A percentile compares a stretch with the other conserved stretches of the same genome.
Conservation (phyloP, 2,329 filamentous ascomycete genomes). For the Eutypella sp. region DNA sequence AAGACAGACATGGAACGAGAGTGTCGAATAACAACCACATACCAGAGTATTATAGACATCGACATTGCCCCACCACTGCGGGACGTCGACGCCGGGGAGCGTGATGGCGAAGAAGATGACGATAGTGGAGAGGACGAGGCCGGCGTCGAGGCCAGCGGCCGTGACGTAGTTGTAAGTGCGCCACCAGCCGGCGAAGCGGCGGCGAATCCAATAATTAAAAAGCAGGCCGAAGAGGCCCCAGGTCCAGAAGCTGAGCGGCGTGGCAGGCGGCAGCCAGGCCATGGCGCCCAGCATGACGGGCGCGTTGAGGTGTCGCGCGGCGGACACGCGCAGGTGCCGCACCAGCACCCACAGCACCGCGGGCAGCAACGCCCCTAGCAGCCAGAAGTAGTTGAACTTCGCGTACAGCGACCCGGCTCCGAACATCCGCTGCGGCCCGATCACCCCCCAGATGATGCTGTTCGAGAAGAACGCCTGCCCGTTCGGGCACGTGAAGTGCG, state of each 20-base stretch:
- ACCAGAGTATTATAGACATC: conserved; percentile 32
- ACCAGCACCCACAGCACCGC: conserved; percentile 41
- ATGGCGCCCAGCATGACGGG: conserved; percentile 55
- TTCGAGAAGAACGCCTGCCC: conserved; percentile 43
- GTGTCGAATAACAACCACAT: conserved; percentile 28
- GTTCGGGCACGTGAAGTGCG: conserved; percentile 39
- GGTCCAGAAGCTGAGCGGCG: conserved; percentile 52
- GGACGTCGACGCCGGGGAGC: conserved; percentile 31
- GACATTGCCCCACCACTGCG: conserved; percentile 50
- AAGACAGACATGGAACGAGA: neutral
- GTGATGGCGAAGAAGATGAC: conserved; percentile 33
- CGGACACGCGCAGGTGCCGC: conserved; percentile 35
- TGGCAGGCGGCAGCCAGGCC: conserved; percentile 52
- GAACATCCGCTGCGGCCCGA: conserved; percentile 53
- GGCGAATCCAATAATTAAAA: conserved; percentile 54
- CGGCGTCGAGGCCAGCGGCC: conserved; percentile 34
- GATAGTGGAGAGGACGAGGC: conserved; percentile 33
- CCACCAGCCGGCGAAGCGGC: conserved; percentile 56
- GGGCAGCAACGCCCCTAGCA: conserved; percentile 45
- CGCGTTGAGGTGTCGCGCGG: conserved; percentile 47
- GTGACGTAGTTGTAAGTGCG: conserved; percentile 39
- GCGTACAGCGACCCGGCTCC: conserved; percentile 46
- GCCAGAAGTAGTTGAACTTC: conserved; percentile 49
- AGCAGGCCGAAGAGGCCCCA: conserved; percentile 54
- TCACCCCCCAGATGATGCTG: conserved; percentile 52